These are phyloP conservation scores for Pleurotus pulmonarius DNA, from an alignment of 768 basidiomycete species.

Conservation along the genomic window DNA sequence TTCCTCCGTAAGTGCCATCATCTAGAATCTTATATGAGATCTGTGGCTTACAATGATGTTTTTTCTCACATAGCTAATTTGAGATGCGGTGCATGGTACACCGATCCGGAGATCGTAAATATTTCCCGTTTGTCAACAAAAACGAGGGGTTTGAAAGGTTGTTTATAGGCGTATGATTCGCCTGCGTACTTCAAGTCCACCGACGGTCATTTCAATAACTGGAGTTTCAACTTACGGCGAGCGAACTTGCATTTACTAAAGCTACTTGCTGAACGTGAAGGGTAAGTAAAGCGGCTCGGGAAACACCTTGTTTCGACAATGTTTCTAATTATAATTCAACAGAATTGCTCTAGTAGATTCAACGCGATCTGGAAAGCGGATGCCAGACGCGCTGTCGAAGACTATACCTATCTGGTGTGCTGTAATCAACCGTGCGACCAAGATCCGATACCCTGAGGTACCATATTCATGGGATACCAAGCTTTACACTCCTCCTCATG, in stretches of 20 bases:
- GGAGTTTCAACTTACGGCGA: constrained; percentile 81
- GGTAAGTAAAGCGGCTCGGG: constrained; percentile 41
- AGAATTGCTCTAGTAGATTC: constrained; percentile 90
- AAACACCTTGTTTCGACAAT: neutral
- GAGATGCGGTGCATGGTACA: constrained; percentile 94
- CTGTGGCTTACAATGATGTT: neutral
- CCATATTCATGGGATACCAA: constrained; percentile 45
- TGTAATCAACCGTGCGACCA: constrained; percentile 70
- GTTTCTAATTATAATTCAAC: constrained; percentile 1
- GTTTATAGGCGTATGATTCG: constrained; percentile 24
- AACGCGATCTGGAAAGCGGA: constrained; percentile 87
- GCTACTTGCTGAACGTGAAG: constrained; percentile 45
- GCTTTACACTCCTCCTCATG: constrained; percentile 68
- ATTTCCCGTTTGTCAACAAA: neutral
- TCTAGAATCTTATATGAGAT: neutral
- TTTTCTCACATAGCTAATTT: constrained; percentile 63
- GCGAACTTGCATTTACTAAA: constrained; percentile 80
- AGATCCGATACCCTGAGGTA: constrained; percentile 27
- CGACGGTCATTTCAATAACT: constrained; percentile 82
- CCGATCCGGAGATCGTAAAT: constrained; percentile 61
- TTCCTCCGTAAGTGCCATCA: constrained; percentile 41
- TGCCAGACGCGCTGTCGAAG: constrained; percentile 92
- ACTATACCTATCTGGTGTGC: constrained; percentile 95
- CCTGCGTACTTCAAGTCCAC: constrained; percentile 91
- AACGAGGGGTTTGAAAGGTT: constrained; percentile 3